Conservation (phyloP, 2,329 filamentous ascomycete genomes). For the Fusarium miscanthi region DNA sequence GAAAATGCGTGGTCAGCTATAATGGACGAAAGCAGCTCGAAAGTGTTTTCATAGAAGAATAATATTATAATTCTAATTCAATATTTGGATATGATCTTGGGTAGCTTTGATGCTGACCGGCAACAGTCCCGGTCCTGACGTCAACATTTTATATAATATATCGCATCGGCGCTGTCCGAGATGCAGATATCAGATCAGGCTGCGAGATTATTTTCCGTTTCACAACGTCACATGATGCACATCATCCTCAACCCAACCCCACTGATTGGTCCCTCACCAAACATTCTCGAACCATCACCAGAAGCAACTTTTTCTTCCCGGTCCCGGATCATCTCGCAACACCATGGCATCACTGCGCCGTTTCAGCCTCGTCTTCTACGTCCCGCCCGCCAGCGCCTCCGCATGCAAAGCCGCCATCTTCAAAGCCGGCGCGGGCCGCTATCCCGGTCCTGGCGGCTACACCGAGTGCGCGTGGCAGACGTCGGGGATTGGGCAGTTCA, state of each 20-base stretch:
- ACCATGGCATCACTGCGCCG: constrained; percentile 33
- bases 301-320: constrained; percentile 30
- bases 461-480: constrained; percentile 65
- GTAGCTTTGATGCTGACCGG: neutral
- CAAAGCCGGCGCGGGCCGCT: constrained; percentile 66
- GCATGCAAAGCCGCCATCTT: constrained; percentile 67
- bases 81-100: rapidly evolving
- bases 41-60: rapidly evolving
- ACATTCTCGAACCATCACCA: constrained; percentile 12
- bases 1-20: constrained; percentile 30
- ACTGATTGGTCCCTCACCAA: neutral
- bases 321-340: constrained; percentile 9
- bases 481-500: constrained; percentile 72
- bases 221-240: constrained; percentile 25
- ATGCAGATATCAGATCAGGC: constrained; percentile 25
- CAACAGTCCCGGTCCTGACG: neutral
- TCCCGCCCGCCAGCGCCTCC: constrained; percentile 57
- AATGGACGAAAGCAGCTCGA: neutral
- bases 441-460: constrained; percentile 63
- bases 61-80: neutral
- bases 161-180: constrained; percentile 1
- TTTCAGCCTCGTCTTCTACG: constrained; percentile 62
- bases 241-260: neutral
- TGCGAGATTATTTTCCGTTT: neutral
- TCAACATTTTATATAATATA: neutral